phyloP scores from a whole-genome alignment of 352 stramenopile genomes.

The Pythium insidiosum region DNA sequence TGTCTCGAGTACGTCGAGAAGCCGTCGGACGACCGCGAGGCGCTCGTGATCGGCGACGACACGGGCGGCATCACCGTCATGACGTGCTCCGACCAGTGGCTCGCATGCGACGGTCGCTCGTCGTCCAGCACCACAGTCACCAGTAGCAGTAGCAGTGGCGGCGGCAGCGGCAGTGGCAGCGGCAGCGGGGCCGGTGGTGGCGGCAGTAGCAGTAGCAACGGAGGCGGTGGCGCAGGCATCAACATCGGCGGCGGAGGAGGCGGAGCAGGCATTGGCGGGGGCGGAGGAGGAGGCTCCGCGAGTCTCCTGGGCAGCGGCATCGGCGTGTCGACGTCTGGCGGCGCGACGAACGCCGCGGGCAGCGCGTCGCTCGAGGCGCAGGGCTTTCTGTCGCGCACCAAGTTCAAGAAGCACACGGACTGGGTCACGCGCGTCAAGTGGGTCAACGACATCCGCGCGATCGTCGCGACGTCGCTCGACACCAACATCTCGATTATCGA shows the following conservation, averaged over 20 bases:
- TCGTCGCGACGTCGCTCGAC: conserved; percentile 74
- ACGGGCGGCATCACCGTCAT: conserved; percentile 64
- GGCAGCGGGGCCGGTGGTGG: neutral
- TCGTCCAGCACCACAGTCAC: conserved; percentile 12
- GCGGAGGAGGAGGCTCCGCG: no score
- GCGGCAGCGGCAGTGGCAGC: no score
- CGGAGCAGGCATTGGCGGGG: no score
- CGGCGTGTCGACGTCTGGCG: neutral
- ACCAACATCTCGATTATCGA: conserved; percentile 78
- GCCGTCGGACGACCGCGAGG: conserved; percentile 56
- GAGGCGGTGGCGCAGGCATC: no score
- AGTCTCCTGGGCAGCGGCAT: no score
- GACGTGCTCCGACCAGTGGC: conserved; percentile 61
- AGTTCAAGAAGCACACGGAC: conserved; percentile 78
- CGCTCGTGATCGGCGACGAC: conserved; percentile 72
- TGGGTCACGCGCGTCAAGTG: conserved; percentile 82
- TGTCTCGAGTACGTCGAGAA: conserved; percentile 81
- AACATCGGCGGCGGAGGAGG: no score
- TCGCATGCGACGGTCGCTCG: conserved; percentile 58
- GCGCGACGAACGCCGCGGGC: conserved; percentile 26
- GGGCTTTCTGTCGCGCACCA: conserved; percentile 55
- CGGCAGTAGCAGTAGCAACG: neutral
- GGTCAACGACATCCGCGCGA: conserved; percentile 71
- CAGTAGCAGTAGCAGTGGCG: conserved; percentile 1
- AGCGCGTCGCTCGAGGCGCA: conserved; percentile 49